A percentile compares a stretch with the other conserved stretches of the same genome.
These are phyloP conservation scores for Pestalotiopsis sp. DNA, from an alignment of 2,329 filamentous ascomycete species.

Conservation along the genomic window DNA sequence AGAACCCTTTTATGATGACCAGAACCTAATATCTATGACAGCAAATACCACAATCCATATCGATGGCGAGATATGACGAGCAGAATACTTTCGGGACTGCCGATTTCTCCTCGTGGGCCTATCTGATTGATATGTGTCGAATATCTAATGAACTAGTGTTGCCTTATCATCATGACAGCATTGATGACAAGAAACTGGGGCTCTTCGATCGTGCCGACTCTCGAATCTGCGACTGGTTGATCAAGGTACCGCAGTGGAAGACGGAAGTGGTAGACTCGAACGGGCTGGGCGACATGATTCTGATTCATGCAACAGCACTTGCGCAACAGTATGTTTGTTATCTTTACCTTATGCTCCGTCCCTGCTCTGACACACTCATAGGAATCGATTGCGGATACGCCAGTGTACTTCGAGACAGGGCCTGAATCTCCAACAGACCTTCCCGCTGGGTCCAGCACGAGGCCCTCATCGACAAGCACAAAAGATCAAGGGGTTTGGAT, in stretches of 20 bases:
- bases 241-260: constrained; percentile 42
- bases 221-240: constrained; percentile 39
- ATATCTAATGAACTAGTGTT: constrained; percentile 35
- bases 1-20: neutral
- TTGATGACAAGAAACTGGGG: constrained; percentile 25
- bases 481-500: constrained; percentile 30
- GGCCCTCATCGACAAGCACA: constrained; percentile 30
- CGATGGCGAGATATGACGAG: constrained; percentile 36
- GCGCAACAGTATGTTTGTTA: constrained; percentile 36
- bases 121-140: constrained; percentile 39
- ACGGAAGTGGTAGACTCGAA: constrained; percentile 38
- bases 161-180: constrained; percentile 27
- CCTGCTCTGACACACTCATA: constrained; percentile 12
- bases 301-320: constrained; percentile 38
- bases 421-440: constrained; percentile 32
- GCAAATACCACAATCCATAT: constrained; percentile 37
- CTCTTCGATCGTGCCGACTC: constrained; percentile 37
- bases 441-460: constrained; percentile 28
- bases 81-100: constrained; percentile 36
- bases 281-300: constrained; percentile 39
- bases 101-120: constrained; percentile 41
- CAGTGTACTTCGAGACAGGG: constrained; percentile 27
- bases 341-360: neutral
- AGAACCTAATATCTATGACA: constrained; percentile 14
- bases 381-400: constrained; percentile 30